A percentile compares a stretch with the other conserved stretches of the same genome.
Conservation (phyloP, 2,329 filamentous ascomycete species). For the Metarhizium robertsii region DNA sequence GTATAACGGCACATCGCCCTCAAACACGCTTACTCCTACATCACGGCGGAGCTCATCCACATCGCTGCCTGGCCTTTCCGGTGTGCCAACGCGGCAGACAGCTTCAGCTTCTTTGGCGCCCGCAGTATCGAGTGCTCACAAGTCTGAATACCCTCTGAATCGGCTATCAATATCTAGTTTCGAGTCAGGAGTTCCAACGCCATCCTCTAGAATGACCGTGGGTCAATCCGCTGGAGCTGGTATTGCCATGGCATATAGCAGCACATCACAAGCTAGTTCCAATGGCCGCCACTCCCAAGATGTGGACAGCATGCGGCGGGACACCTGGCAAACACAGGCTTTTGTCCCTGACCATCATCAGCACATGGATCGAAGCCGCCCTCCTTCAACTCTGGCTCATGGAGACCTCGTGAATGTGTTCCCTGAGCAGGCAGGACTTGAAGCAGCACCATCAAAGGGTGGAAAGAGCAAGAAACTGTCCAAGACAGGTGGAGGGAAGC, state of each 20-base stretch:
- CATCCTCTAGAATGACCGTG: neutral
- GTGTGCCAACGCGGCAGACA: constrained; percentile 5
- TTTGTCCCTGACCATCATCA: constrained; percentile 3
- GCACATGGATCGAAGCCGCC: constrained; percentile 5
- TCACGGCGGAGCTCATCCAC: constrained; percentile 13
- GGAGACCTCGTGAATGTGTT: constrained; percentile 15
- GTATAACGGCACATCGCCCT: constrained; percentile 2
- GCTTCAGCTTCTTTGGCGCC: constrained; percentile 10
- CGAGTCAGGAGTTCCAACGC: neutral
- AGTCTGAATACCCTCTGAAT: constrained; percentile 6
- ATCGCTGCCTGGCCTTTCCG: constrained; percentile 13
- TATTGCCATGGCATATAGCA: neutral
- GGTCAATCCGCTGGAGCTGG: neutral
- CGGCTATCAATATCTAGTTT: constrained; percentile 5
- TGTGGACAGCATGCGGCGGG: neutral
- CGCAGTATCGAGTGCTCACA: constrained; percentile 1
- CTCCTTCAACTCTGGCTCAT: constrained; percentile 6
- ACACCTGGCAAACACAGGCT: constrained; percentile 14
- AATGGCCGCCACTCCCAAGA: neutral
- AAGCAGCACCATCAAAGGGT: constrained; percentile 9
- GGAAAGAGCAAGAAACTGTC: constrained; percentile 19
- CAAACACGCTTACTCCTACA: constrained; percentile 1
- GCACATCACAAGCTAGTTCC: neutral
- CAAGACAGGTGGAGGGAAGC: constrained; percentile 17
- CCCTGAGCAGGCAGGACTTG: constrained; percentile 12